Base-by-base conservation (phyloP, 495 filamentous ascomycete species). In the Penicillium psychrofluorescens region DNA sequence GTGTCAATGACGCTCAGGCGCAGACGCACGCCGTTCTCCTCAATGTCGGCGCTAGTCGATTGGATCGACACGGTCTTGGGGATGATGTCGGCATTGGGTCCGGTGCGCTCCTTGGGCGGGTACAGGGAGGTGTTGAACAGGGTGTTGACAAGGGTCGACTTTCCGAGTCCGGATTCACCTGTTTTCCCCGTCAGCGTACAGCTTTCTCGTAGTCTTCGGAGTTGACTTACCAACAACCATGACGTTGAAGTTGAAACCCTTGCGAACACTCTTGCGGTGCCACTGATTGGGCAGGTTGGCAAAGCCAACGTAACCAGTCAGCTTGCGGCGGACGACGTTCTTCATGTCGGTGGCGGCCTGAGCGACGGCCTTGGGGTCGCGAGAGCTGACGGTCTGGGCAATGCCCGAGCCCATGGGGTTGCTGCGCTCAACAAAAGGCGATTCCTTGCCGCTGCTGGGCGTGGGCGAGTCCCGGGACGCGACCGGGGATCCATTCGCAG, bases 221-320 rank as follows among this genome's bases (percentile, higher is more conserved):
- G 75, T 48, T 30, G 41, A 72, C 75, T 58, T 76, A 98, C 92
- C 92, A 68, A 98, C 92, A 68, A 98, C 92, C 92, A 98, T 98
- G 46, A 97, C 92, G 62, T 98, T 98, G 78, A 98, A 98, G 79
- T 97, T 98, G 82, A 98, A 98, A 46, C 92, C 92, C 69, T 98
- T 98, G 61, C 92, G 86, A 57, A 98, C 94, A 79, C 90, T 95
- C 84, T 98, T 98, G 68, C 92, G 90, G 76, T 98, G 92, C 94
- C 94, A 98, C 71, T 98, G 92, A 71, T 98, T 98, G 36, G 92
- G 92, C 68, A 98, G 74, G 64, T 98, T 98, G 63, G 92, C 92
- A 65, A 98, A 98, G 44, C 92, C 92, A 56, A 98, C 92, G 59
- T 96, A 98, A 48, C 92, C 92, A 36, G 92, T 97, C 59, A 98